phyloP scores from a whole-genome alignment of 495 filamentous ascomycete genomes.

The Aspergillus kassunensis region DNA sequence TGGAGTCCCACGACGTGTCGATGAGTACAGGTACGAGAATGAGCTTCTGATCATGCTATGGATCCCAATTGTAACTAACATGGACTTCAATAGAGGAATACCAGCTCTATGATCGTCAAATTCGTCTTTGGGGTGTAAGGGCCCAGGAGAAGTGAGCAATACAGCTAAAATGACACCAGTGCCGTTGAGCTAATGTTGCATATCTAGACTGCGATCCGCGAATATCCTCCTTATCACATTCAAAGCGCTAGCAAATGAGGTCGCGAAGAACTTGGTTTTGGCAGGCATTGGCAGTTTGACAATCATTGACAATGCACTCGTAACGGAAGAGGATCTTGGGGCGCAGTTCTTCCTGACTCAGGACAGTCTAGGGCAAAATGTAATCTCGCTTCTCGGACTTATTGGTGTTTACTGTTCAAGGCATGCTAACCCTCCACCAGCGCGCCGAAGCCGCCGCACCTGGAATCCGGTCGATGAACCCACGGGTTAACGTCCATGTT shows the following conservation, averaged over 20 bases:
- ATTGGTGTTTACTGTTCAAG: background rate
- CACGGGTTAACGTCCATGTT: conserved; percentile 72
- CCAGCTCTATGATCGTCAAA: conserved; percentile 95
- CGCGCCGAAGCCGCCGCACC: conserved; percentile 80
- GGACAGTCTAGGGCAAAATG: conserved; percentile 70
- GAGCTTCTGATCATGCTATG: background rate
- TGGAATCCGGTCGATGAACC: conserved; percentile 80
- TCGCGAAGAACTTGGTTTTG: conserved; percentile 96
- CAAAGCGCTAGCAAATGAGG: conserved; percentile 87
- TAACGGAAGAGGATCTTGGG: conserved; percentile 78
- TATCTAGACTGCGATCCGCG: conserved; percentile 72
- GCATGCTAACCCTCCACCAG: conserved; percentile 30
- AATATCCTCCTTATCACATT: conserved; percentile 87
- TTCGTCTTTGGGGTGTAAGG: conserved; percentile 95
- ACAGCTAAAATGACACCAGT: too few species aligned
- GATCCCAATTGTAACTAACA: conserved; percentile 3
- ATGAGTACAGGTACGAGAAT: conserved; percentile 50
- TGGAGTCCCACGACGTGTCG: conserved; percentile 38
- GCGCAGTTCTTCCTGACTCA: conserved; percentile 84
- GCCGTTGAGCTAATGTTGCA: conserved; percentile 9
- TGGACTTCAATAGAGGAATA: conserved; percentile 71
- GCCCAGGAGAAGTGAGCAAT: conserved; percentile 88
- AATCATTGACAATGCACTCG: conserved; percentile 73
- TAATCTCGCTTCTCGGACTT: conserved; percentile 27
- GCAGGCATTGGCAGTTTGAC: conserved; percentile 92